Evolutionary conservation across 495 filamentous ascomycete species (phyloP).

Genomic region (Achaetomiella virescens): DNA sequence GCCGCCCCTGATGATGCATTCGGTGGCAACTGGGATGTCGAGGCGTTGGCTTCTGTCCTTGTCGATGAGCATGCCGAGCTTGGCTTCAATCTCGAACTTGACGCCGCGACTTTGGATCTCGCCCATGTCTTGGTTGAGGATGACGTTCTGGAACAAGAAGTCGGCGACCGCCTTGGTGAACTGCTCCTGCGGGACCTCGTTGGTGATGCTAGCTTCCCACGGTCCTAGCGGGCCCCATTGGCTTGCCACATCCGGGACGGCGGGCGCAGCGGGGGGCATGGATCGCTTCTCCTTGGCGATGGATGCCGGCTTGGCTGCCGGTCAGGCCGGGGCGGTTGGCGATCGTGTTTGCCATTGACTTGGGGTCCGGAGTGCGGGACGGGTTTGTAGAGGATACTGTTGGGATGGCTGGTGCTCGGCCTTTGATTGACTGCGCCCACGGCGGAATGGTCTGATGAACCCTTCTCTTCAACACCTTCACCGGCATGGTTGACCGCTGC

Average conservation of each 20-base stretch:
- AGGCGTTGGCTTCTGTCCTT: conserved; percentile 62
- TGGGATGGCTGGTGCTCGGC: conserved; percentile 28
- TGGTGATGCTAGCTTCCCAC: conserved; percentile 71
- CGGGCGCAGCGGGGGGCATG: conserved; percentile 14
- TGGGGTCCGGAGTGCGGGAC: conserved; percentile 20
- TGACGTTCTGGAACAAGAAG: conserved; percentile 65
- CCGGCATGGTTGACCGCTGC: conserved; percentile 22
- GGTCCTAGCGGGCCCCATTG: conserved; percentile 40
- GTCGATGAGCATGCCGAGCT: conserved; percentile 74
- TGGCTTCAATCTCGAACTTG: conserved; percentile 88
- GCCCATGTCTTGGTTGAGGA: conserved; percentile 49
- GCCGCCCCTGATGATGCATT: conserved; percentile 56
- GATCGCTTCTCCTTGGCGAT: conserved; percentile 41
- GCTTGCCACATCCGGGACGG: conserved; percentile 7
- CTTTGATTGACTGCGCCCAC: conserved; percentile 37
- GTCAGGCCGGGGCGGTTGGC: conserved; percentile 13
- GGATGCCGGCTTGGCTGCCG: conserved; percentile 37
- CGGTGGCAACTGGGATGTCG: conserved; percentile 54
- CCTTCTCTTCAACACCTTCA: conserved; percentile 25
- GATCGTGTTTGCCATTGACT: conserved; percentile 36
- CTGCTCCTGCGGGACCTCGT: conserved; percentile 58
- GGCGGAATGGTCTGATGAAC: conserved; percentile 36
- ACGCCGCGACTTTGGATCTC: conserved; percentile 51
- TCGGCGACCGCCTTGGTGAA: conserved; percentile 63
- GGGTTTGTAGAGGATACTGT: conserved; percentile 34